phyloP scores from a whole-genome alignment of 1,284 basidiomycete genomes.

The Ganoderma sinense region DNA sequence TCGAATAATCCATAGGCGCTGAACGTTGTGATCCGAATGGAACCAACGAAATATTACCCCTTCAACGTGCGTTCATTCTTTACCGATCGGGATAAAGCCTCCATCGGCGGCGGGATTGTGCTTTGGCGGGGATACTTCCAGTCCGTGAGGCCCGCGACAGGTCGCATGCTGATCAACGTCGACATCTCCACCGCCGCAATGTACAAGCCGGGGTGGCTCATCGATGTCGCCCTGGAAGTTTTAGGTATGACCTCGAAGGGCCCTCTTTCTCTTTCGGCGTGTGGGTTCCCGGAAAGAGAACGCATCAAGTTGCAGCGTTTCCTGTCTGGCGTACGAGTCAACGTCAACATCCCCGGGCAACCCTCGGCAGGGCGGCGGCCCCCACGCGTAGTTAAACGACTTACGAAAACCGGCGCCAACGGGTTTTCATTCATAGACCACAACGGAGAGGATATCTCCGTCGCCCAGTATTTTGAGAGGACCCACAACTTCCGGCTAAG shows the following conservation, averaged over 20 bases:
- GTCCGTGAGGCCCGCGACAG: conserved; percentile 74
- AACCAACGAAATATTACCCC: conserved; percentile 70
- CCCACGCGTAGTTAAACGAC: conserved; percentile 54
- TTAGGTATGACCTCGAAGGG: conserved; percentile 44
- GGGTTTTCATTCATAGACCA: conserved; percentile 58
- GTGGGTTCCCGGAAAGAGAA: conserved; percentile 60
- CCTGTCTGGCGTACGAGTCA: conserved; percentile 62
- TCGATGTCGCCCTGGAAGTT: conserved; percentile 66
- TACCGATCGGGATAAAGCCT: conserved; percentile 65
- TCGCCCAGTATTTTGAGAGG: conserved; percentile 66
- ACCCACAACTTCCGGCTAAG: conserved; percentile 57
- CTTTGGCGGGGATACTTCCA: conserved; percentile 83
- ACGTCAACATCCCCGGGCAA: conserved; percentile 46
- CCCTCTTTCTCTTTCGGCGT: conserved; percentile 48
- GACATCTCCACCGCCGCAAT: conserved; percentile 81
- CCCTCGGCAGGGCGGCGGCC: conserved; percentile 9
- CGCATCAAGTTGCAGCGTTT: conserved; percentile 67
- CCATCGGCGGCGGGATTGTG: conserved; percentile 71
- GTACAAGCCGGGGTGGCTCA: conserved; percentile 63
- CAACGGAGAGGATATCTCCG: conserved; percentile 60
- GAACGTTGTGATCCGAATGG: conserved; percentile 80
- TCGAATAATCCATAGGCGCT: conserved; percentile 54
- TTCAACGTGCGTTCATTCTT: conserved; percentile 83
- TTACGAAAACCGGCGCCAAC: conserved; percentile 57
- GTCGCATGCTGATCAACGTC: conserved; percentile 76